Evolutionary conservation across 495 filamentous ascomycete species (phyloP), one percentile per base, ranked within the genome.

Genomic region (Penicillium cinerascens): DNA sequence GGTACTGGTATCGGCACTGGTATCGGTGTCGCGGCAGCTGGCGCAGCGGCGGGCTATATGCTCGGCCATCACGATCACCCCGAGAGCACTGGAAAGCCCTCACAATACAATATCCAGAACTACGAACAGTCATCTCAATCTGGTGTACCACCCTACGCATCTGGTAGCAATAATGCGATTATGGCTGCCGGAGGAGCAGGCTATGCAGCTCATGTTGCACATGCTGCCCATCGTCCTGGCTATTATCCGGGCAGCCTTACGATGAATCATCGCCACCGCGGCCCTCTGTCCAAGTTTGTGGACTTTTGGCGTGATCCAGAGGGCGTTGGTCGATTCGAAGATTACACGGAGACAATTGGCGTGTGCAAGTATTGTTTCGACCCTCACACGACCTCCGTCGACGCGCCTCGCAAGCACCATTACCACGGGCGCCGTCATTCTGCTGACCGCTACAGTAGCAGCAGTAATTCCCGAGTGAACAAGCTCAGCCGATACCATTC

Each of bases 261-360:
- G 33, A 68, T 78, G 42, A 68, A 71, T 44, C 72, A 74, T 38
- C 73, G 69, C 16, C 81, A 80, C 26, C 70, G 70, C 25, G 81
- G 81, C 2, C 79, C 84, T 4, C 56, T 87, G 7, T 69, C 68
- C 33, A 81, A 76, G 36, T 71, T 86, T 29, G 70, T 83, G 16
- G 78, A 85, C 52, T 86, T 85, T 58, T 85, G 82, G 79, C 79
- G 79, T 43, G 84, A 88, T 51, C 75, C 81, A 2, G 82, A 89
- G 55, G 86, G 81, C 11, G 83, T 89, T 3, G 81, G 76, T 6
- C 79, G 79, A 53, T 89, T 85, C 59, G 86, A 89, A 64, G 84
- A 87, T 58, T 89, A 89, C 54, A 86, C 85, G 2, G 84, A 89
- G 60, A 74, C 79, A 44, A 87, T 86, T 44, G 86, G 86, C 17